A percentile compares a stretch with the other conserved stretches of the same genome.
phyloP scores from a whole-genome alignment of 495 filamentous ascomycete genomes.

The Hamigera avellanea region DNA sequence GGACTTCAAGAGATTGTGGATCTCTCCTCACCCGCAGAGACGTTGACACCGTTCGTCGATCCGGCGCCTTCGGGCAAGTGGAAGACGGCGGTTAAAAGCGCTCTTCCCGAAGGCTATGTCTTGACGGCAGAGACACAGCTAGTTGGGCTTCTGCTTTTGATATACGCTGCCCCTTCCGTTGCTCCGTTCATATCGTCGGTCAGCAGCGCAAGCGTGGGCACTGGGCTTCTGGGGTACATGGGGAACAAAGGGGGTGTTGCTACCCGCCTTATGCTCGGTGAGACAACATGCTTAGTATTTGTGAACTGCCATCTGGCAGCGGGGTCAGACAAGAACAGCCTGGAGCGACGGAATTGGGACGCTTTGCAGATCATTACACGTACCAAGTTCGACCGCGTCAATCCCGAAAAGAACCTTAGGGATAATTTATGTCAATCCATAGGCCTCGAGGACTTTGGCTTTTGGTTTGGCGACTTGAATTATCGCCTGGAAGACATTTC shows the following conservation, averaged over 20 bases:
- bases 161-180: constrained; percentile 72
- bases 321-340: constrained; percentile 60
- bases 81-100: constrained; percentile 59
- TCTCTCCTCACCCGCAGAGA: constrained; percentile 55
- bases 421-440: constrained; percentile 52
- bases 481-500: constrained; percentile 84
- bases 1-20: constrained; percentile 90
- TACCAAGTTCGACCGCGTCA: constrained; percentile 62
- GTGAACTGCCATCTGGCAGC: constrained; percentile 86
- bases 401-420: constrained; percentile 37
- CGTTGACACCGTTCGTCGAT: constrained; percentile 62
- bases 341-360: constrained; percentile 89
- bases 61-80: constrained; percentile 57
- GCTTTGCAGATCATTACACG: constrained; percentile 61
- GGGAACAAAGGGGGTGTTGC: constrained; percentile 91
- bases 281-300: constrained; percentile 79
- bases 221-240: constrained; percentile 81
- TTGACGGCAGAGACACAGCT: constrained; percentile 74
- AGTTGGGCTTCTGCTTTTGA: constrained; percentile 70
- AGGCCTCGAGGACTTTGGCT: constrained; percentile 82
- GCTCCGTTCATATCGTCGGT: constrained; percentile 61
- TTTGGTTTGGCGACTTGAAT: constrained; percentile 97
- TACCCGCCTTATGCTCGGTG: constrained; percentile 74
- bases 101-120: constrained; percentile 65
- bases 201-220: constrained; percentile 68